A percentile compares a stretch with the other conserved stretches of the same genome.
phyloP scores from a whole-genome alignment of 306 rosid species.

The Cyamopsis tetragonoloba region DNA sequence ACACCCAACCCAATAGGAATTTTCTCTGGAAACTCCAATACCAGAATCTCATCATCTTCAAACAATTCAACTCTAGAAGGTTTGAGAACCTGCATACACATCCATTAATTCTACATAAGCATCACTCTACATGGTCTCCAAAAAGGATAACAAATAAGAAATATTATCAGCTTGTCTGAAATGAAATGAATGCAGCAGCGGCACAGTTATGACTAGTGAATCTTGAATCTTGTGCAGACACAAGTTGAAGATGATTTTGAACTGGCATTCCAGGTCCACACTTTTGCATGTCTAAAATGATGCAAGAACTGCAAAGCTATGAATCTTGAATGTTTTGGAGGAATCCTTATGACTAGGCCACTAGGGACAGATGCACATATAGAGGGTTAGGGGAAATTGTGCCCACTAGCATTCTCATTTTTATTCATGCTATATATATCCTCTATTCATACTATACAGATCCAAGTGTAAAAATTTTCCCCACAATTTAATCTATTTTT shows the following conservation, averaged over 20 bases:
- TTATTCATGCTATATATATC: no score
- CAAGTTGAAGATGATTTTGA: neutral
- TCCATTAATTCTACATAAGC: slow-evolving; percentile 10
- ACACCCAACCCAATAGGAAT: slow-evolving; percentile 65
- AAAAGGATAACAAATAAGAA: no score
- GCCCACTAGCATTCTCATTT: no score
- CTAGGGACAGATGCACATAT: no score
- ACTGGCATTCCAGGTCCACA: no score
- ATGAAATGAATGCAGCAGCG: neutral
- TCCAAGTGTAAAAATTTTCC: no score
- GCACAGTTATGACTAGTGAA: no score
- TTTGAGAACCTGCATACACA: slow-evolving; percentile 55
- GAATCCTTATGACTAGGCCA: no score
- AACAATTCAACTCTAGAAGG: slow-evolving; percentile 62
- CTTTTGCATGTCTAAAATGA: neutral
- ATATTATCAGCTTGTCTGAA: no score
- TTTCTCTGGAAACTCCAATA: slow-evolving; percentile 63
- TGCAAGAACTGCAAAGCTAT: neutral
- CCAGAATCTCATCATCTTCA: slow-evolving; percentile 66
- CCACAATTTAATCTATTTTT: no score
- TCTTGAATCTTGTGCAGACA: neutral
- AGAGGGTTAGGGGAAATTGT: no score
- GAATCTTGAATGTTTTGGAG: neutral
- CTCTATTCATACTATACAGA: no score
- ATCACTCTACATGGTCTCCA: neutral